A percentile compares a stretch with the other conserved stretches of the same genome.
phyloP scores from a whole-genome alignment of 2,329 filamentous ascomycete genomes.

The Ceratocystis harringtonii region DNA sequence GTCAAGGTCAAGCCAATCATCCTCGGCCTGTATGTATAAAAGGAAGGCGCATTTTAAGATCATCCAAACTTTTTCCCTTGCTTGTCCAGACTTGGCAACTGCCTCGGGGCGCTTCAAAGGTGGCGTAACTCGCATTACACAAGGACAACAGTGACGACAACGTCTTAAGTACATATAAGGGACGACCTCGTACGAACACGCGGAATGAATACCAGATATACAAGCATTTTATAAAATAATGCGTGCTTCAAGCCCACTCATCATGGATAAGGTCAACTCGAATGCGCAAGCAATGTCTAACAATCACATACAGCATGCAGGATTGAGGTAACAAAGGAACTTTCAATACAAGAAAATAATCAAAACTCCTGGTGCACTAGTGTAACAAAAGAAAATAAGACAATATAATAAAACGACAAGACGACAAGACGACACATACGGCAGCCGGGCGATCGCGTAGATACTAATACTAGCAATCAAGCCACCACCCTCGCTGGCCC shows the following conservation, averaged over 20 bases:
- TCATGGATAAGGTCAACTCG: not conserved
- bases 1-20: not conserved
- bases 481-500: not conserved
- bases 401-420: not conserved
- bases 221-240: not conserved
- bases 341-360: not conserved
- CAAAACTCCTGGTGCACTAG: not conserved
- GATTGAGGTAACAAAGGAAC: not conserved
- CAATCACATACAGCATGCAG: not conserved
- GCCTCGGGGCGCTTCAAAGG: not conserved
- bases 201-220: too few relatives aligned
- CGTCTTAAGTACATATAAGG: too few relatives aligned
- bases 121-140: not conserved
- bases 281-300: not conserved
- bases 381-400: conserved; percentile 5
- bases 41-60: not conserved
- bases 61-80: conserved; percentile 3
- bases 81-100: not conserved
- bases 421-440: not conserved
- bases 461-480: not conserved
- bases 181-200: too few relatives aligned
- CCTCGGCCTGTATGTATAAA: not conserved
- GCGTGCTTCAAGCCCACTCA: too few relatives aligned
- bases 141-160: not conserved
- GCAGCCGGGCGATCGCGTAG: not conserved